Base-by-base conservation (phyloP, 352 stramenopile genomes). In the Pythium sukuiense region DNA sequence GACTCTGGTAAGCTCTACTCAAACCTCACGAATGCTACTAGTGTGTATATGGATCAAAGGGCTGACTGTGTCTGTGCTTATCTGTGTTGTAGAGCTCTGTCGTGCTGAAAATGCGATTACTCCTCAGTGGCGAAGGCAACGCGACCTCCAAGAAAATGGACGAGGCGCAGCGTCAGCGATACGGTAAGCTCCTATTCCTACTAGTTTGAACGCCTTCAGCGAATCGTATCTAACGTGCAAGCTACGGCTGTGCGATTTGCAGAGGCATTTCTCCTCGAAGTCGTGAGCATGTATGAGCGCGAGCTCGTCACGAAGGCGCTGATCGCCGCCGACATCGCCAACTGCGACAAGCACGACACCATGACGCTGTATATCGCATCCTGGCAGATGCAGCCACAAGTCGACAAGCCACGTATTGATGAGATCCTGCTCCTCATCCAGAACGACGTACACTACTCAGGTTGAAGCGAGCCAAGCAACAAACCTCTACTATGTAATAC, bases 331-430 rank as follows among this genome's bases (percentile, higher is more conserved):
- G 85, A 93, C 60, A 71, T 89, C 13, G 88, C 90, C 27, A 81
- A 90, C 43, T 92, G 81, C 63, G 55, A 62, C 7, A 83, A 81
- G 24, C 83, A 94, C 73, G 77, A 91, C 24, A 87, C 72, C 0
- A 73, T 90, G 61, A 90, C 77, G 9, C 18, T 95, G 1, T 95
- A 95, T 63, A 72, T 95, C 46, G 83, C 87, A 5, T 85, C 83
- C 8, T 93, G 87, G 87, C 85, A 95, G 70, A 95, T 95, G 87
- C 87, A 95, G 75, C 83, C 87, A 16, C 83, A 89, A 33, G 74
- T 95, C 35, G 74, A 92, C 61, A 75, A 76, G 8, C 55, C 63
- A 39, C 85, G 82, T 24, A 72, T 93, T 8, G 80, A 89, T 16
- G 84, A 93, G 68, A 67, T 93, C 9, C 70, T 87, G 55, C 71